Conservation (phyloP, 78 protist species). For the Thecamonas trahens region DNA sequence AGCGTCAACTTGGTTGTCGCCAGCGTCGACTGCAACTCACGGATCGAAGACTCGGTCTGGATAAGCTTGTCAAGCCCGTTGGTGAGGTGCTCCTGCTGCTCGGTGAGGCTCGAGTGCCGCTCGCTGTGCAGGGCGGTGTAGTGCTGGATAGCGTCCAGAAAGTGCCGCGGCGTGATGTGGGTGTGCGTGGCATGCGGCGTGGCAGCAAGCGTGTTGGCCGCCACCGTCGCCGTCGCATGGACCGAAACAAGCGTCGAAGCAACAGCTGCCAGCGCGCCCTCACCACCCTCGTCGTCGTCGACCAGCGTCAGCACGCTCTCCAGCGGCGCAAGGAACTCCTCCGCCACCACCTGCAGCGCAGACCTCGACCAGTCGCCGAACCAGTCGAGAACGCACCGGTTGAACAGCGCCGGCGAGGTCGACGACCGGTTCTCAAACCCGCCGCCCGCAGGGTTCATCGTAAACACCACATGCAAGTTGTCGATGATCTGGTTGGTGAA, state of each 20-base stretch:
- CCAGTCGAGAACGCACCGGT: constrained; percentile 97
- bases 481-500: constrained; percentile 40
- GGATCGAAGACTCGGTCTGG: constrained; percentile 68
- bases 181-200: constrained; percentile 55
- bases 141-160: constrained; percentile 87
- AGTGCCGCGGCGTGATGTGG: constrained; percentile 94
- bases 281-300: neutral
- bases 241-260: constrained; percentile 50
- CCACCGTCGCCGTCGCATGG: constrained; percentile 57
- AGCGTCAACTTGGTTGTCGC: constrained; percentile 29
- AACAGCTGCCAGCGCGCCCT: neutral
- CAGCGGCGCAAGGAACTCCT: constrained; percentile 67
- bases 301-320: too few relatives aligned
- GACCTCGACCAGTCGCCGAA: constrained; percentile 90
- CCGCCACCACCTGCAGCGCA: constrained; percentile 81
- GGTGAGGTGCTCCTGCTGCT: constrained; percentile 86
- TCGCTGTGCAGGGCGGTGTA: constrained; percentile 55
- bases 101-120: constrained; percentile 73
- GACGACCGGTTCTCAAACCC: constrained; percentile 83
- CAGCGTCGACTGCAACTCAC: constrained; percentile 32
- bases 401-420: constrained; percentile 92
- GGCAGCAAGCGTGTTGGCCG: constrained; percentile 19
- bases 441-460: constrained; percentile 82
- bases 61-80: constrained; percentile 80
- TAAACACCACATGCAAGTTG: constrained; percentile 95